These are phyloP conservation scores for Hymenoscyphus albidus DNA, from an alignment of 2,329 filamentous ascomycete genomes.

Conservation along the genomic window DNA sequence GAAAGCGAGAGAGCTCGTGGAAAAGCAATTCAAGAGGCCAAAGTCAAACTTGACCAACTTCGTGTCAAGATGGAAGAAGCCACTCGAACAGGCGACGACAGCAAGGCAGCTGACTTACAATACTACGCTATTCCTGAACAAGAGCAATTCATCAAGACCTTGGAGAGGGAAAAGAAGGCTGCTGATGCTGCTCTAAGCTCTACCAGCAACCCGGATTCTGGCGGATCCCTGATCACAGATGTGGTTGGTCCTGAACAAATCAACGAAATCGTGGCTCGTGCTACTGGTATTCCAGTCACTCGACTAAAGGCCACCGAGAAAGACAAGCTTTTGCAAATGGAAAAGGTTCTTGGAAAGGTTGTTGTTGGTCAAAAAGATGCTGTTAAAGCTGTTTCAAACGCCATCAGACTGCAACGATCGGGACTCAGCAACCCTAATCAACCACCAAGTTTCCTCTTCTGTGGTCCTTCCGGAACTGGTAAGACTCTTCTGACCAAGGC, in stretches of 20 bases:
- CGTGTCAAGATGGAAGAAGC: constrained; percentile 91
- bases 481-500: constrained; percentile 97
- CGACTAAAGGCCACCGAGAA: constrained; percentile 92
- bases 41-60: constrained; percentile 88
- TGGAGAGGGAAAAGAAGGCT: constrained; percentile 76
- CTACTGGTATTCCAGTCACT: constrained; percentile 98
- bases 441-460: constrained; percentile 97
- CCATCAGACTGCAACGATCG: constrained; percentile 90
- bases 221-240: constrained; percentile 79
- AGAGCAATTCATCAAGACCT: constrained; percentile 69
- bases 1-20: constrained; percentile 87
- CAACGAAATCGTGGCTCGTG: constrained; percentile 94
- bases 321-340: constrained; percentile 98
- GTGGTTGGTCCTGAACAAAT: constrained; percentile 96
- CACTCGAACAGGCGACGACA: constrained; percentile 79
- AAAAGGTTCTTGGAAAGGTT: constrained; percentile 74
- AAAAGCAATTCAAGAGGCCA: constrained; percentile 88
- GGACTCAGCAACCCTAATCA: constrained; percentile 95
- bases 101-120: constrained; percentile 86
- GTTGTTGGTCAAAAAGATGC: constrained; percentile 95
- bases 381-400: constrained; percentile 87
- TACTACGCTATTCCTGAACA: constrained; percentile 98
- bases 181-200: constrained; percentile 69
- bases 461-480: constrained; percentile 94
- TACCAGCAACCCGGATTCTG: constrained; percentile 50